A percentile compares a stretch with the other conserved stretches of the same genome.
These are phyloP conservation scores for Narthecium ossifragum DNA, from an alignment of 106 monocot genomes.

Conservation along the genomic window DNA sequence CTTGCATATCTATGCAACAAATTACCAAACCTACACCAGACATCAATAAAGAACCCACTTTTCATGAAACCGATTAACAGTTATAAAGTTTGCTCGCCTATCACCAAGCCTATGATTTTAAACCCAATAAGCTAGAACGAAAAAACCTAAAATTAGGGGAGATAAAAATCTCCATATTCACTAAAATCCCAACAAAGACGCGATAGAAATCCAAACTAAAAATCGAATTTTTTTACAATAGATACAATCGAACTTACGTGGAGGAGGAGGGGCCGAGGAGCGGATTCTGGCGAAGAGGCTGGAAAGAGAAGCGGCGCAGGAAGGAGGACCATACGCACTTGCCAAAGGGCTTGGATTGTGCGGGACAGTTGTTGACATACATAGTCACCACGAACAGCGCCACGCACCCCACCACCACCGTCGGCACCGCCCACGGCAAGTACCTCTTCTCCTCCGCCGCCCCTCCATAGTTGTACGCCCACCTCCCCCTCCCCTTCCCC, in stretches of 20 bases:
- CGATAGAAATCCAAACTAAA: no score
- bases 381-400: conserved; percentile 49
- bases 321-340: conserved; percentile 37
- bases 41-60: no score
- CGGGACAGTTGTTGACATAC: conserved; percentile 72
- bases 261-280: conserved; percentile 75
- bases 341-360: conserved; percentile 24
- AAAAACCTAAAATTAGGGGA: no score
- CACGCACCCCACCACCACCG: conserved; percentile 41
- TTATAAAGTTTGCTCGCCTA: no score
- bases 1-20: no score
- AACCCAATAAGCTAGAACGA: no score
- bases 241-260: conserved; percentile 57
- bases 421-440: conserved; percentile 52
- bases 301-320: conserved; percentile 77
- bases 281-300: conserved; percentile 80
- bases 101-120: no score
- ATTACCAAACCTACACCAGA: no score
- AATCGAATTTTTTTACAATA: no score
- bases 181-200: no score
- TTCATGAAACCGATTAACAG: no score
- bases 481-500: conserved; percentile 1
- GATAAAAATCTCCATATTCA: no score
- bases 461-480: conserved; percentile 23
- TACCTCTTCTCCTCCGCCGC: conserved; percentile 26